phyloP scores from a whole-genome alignment of 495 filamentous ascomycete genomes.

The Neurospora cerealis region DNA sequence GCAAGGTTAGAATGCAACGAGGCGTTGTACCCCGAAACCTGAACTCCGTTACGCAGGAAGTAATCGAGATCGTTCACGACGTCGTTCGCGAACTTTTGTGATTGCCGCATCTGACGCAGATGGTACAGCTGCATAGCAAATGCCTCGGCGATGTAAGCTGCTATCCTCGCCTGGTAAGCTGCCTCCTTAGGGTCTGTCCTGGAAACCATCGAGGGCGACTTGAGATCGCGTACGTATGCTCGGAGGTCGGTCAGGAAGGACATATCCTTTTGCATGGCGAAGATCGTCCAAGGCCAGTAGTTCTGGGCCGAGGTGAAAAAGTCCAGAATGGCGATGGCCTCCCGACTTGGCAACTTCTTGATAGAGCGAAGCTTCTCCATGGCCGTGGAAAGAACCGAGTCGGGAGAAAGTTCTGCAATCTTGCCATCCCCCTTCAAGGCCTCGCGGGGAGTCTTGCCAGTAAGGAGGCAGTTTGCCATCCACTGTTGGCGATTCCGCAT shows the following conservation, averaged over 20 bases:
- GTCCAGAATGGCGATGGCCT: conserved; percentile 64
- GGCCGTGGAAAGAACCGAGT: conserved; percentile 64
- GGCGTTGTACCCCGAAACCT: conserved; percentile 65
- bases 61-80: conserved; percentile 67
- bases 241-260: conserved; percentile 60
- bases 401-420: conserved; percentile 34
- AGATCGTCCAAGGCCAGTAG: conserved; percentile 85
- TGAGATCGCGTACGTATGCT: conserved; percentile 55
- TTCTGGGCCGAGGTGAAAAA: conserved; percentile 82
- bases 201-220: conserved; percentile 33
- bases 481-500: conserved; percentile 89
- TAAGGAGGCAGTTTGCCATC: conserved; percentile 86
- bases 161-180: conserved; percentile 57
- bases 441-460: conserved; percentile 71
- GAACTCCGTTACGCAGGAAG: conserved; percentile 62
- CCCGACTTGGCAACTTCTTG: conserved; percentile 47
- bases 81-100: conserved; percentile 49
- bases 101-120: conserved; percentile 59
- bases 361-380: conserved; percentile 64
- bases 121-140: conserved; percentile 87
- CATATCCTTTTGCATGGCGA: conserved; percentile 60
- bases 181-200: conserved; percentile 39
- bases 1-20: conserved; percentile 79
- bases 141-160: conserved; percentile 73
- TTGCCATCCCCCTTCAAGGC: conserved; percentile 48